Conservation (phyloP, 352 stramenopile genomes). For the Globisporangium irregulare region DNA sequence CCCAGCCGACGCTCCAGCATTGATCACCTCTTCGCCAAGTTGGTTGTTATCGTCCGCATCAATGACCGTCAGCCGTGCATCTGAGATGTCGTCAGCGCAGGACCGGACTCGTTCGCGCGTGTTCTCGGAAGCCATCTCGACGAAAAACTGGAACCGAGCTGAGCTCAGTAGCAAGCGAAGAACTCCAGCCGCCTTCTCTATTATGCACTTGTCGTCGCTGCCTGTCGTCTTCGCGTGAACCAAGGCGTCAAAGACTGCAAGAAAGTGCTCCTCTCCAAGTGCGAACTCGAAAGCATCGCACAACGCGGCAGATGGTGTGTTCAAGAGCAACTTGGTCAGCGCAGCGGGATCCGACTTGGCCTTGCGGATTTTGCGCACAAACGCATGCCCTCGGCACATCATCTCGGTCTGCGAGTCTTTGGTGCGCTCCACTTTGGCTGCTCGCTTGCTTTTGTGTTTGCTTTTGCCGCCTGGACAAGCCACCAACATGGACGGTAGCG, state of each 20-base stretch:
- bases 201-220: not conserved
- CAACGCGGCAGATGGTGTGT: not conserved
- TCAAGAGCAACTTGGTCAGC: constrained; percentile 9
- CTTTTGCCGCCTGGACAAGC: not conserved
- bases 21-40: not conserved
- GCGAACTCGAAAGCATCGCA: constrained; percentile 7
- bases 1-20: not conserved
- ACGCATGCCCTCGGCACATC: constrained; percentile 9
- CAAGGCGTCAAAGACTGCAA: constrained; percentile 12
- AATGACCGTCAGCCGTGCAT: too few species aligned
- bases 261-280: constrained; percentile 16
- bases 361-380: constrained; percentile 10
- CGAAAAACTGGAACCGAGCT: constrained; percentile 14
- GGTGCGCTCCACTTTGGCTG: not conserved
- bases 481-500: not conserved
- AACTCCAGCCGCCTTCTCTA: not conserved
- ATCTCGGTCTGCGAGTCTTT: constrained; percentile 9
- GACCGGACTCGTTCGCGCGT: not conserved
- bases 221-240: not conserved
- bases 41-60: not conserved
- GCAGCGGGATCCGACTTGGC: not conserved
- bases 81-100: not conserved
- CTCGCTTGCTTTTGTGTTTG: not conserved
- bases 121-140: constrained; percentile 8
- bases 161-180: constrained; percentile 7